These are phyloP conservation scores for Fusarium sp. DNA, from an alignment of 2,329 filamentous ascomycete genomes.

Conservation along the genomic window DNA sequence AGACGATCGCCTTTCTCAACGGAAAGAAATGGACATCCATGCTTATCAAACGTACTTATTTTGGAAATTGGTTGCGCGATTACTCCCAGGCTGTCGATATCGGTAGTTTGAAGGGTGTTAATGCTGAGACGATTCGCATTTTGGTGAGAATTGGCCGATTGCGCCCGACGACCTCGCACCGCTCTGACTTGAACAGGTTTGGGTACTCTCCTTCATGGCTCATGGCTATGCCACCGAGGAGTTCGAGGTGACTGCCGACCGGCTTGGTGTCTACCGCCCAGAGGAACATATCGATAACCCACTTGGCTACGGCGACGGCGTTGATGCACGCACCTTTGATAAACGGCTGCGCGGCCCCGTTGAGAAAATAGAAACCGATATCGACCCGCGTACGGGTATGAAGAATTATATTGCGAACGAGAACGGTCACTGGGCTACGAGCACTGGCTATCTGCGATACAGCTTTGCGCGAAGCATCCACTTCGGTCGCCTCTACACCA, in stretches of 20 bases:
- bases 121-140: slow-evolving; percentile 83
- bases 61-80: slow-evolving; percentile 90
- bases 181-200: slow-evolving; percentile 64
- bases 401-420: slow-evolving; percentile 99
- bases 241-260: slow-evolving; percentile 86
- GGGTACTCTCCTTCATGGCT: slow-evolving; percentile 85
- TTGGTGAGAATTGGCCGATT: slow-evolving; percentile 62
- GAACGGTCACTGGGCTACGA: slow-evolving; percentile 88
- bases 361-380: slow-evolving; percentile 77
- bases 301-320: slow-evolving; percentile 87
- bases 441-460: slow-evolving; percentile 85
- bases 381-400: slow-evolving; percentile 89
- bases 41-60: slow-evolving; percentile 84
- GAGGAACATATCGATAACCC: slow-evolving; percentile 85
- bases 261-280: slow-evolving; percentile 84
- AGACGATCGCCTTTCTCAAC: slow-evolving; percentile 81
- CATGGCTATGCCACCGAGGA: slow-evolving; percentile 90
- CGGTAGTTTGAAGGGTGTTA: slow-evolving; percentile 83
- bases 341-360: slow-evolving; percentile 86
- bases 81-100: slow-evolving; percentile 90
- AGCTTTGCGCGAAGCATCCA: slow-evolving; percentile 83
- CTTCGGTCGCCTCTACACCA: slow-evolving; percentile 82
- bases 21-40: slow-evolving; percentile 90
- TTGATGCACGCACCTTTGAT: slow-evolving; percentile 88
- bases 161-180: background rate